These are phyloP conservation scores for Lasiosphaeria hispida DNA, from an alignment of 495 filamentous ascomycete genomes.

Conservation along the genomic window DNA sequence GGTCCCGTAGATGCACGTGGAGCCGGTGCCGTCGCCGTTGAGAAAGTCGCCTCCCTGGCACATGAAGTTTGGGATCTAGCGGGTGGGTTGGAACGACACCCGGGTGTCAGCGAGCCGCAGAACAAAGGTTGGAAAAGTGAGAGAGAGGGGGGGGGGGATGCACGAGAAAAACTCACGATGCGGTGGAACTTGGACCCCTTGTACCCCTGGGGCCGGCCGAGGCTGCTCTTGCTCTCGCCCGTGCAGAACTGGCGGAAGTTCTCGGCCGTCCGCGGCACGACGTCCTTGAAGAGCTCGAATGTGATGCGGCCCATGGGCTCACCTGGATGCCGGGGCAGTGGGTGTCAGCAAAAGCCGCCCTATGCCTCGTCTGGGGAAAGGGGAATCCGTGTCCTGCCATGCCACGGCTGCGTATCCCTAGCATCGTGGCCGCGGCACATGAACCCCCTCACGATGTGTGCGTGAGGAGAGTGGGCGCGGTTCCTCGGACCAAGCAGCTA, in stretches of 20 bases:
- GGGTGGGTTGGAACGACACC: no score
- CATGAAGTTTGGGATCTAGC: constrained; percentile 97
- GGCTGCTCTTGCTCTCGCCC: constrained; percentile 79
- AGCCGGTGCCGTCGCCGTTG: constrained; percentile 89
- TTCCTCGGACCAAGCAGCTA: no score
- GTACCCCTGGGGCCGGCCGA: constrained; percentile 85
- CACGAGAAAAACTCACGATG: constrained; percentile 72
- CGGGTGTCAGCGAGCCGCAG: constrained; percentile 37
- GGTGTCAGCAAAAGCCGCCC: constrained; percentile 2
- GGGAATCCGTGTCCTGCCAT: background rate
- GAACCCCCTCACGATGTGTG: background rate
- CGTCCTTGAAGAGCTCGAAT: constrained; percentile 86
- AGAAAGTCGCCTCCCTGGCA: constrained; percentile 93
- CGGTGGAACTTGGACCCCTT: constrained; percentile 94
- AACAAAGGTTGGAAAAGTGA: background rate
- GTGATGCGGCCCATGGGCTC: constrained; percentile 89
- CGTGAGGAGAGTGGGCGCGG: background rate
- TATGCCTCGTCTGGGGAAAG: background rate
- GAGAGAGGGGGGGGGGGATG: background rate
- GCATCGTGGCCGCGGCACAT: no score
- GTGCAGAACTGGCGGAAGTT: constrained; percentile 98
- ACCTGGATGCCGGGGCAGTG: constrained; percentile 47
- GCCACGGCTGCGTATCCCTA: background rate
- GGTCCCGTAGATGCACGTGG: constrained; percentile 80
- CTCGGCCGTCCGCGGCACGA: constrained; percentile 85